Evolutionary conservation across 2,329 filamentous ascomycete species (phyloP), one percentile per base, ranked within the genome.

Genomic region (Neophaeococcomyces aloes): DNA sequence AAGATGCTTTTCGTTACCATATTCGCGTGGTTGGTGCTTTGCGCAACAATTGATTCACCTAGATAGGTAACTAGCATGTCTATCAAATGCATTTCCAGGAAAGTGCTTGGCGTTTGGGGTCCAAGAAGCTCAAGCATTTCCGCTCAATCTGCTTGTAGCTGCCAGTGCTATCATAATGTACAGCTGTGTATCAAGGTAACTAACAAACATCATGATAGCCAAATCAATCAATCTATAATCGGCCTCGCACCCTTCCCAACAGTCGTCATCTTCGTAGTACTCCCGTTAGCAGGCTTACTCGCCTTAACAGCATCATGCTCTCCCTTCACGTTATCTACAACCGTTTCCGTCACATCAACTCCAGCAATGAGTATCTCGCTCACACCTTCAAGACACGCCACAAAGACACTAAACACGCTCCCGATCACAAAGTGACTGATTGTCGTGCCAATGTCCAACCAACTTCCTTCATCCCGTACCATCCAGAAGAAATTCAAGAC

Each of bases 401-500:
- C 87, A 66, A 98, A 98, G 7, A 94, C 80, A 54, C 87, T 91
- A 34, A 96, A 60, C 54, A 86, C 62, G 62, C 86, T 95, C 14
- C 87, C 89, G 65, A 98, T 96, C 48, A 80, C 79, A 63, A 96
- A 98, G 61, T 96, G 88, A 57, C 79, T 94, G 53, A 98, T 98
- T 3, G 86, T 95, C 21, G 86, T 94, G 25, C 91, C 91, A 59
- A 98, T 98, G 60, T 98, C 91, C 47, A 98, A 67, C 91, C 91
- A 98, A 17, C 83, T 91, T 0, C 91, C 91, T 61, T 98, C 91
- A 55, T 98, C 91, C 57, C 83, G 84, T 35, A 98, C 91, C 56
- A 94, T 86, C 79, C 86, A 98, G 66, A 98, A 98, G 69, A 98
- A 98, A 57, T 91, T 86, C 41, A 98, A 71, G 3, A 91, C 96